Conservation (phyloP, 2,329 filamentous ascomycete genomes). For the Ceratocystis huliohia region DNA sequence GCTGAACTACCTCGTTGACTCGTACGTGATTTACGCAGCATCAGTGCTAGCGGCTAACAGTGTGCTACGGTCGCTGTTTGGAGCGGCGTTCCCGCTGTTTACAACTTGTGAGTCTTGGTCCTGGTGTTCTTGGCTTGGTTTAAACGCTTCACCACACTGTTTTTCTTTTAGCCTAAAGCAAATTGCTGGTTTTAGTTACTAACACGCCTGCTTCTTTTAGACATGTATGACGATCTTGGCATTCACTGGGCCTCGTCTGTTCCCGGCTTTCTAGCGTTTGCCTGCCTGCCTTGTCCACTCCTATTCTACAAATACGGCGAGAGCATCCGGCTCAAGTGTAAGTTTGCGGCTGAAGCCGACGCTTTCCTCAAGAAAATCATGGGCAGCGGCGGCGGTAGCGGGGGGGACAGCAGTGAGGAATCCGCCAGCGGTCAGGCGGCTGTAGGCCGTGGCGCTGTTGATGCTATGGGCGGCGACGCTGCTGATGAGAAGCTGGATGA, state of each 20-base stretch:
- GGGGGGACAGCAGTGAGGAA: no score
- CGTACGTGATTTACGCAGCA: conserved; percentile 64
- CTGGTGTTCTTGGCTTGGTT: neutral
- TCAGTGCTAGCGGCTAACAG: conserved; percentile 61
- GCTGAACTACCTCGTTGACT: conserved; percentile 56
- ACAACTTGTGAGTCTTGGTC: conserved; percentile 32
- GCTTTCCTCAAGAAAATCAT: conserved; percentile 40
- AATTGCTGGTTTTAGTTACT: neutral
- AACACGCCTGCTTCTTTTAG: conserved; percentile 11
- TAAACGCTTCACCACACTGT: no score
- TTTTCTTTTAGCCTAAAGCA: no score
- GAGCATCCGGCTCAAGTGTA: conserved; percentile 51
- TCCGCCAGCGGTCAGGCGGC: no score
- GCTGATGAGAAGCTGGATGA: no score
- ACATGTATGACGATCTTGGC: conserved; percentile 47
- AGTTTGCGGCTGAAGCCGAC: conserved; percentile 56
- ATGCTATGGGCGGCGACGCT: no score
- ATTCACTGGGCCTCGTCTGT: conserved; percentile 65
- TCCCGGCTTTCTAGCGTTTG: conserved; percentile 60
- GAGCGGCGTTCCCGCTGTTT: conserved; percentile 61
- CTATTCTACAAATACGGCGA: conserved; percentile 62
- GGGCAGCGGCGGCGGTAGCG: conserved; percentile 24
- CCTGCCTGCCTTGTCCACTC: conserved; percentile 61
- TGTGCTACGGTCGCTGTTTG: conserved; percentile 59
- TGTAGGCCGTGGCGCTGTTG: neutral